Evolutionary conservation across 148 eudicot genomes (phyloP).

Genomic region (Cornus suecica): DNA sequence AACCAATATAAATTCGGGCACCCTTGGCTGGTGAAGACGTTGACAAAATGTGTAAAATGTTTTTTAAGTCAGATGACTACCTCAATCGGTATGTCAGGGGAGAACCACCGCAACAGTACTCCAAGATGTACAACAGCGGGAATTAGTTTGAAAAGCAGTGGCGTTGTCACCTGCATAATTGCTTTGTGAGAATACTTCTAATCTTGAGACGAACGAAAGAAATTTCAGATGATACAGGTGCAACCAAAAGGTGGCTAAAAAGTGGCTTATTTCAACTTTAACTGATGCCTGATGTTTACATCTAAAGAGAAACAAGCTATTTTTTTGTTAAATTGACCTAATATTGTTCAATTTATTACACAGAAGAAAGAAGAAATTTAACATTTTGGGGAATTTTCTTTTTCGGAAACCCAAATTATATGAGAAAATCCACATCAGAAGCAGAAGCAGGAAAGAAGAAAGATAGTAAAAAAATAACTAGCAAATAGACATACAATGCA

Average conservation of each 20-base stretch:
- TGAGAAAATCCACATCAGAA: not conserved
- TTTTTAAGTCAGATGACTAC: constrained; percentile 32
- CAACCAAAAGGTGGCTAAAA: not conserved
- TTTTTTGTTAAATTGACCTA: too few species aligned
- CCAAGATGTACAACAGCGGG: constrained; percentile 97
- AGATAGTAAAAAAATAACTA: not conserved
- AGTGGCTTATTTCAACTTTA: not conserved
- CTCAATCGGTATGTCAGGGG: constrained; percentile 78
- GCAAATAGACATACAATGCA: not conserved
- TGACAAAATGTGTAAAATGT: not conserved
- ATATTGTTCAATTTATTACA: too few species aligned
- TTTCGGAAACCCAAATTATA: not conserved
- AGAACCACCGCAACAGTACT: constrained; percentile 86
- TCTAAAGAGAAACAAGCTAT: not conserved
- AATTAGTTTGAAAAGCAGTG: constrained; percentile 90
- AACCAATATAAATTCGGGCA: not conserved
- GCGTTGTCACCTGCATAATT: constrained; percentile 81
- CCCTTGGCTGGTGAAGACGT: not conserved
- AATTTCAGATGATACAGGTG: not conserved
- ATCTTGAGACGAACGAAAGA: not conserved
- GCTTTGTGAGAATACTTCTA: not conserved
- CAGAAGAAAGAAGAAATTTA: too few species aligned
- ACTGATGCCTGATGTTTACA: not conserved
- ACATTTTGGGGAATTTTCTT: too few species aligned
- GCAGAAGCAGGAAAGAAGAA: not conserved